phyloP scores from a whole-genome alignment of 2,329 filamentous ascomycete genomes.

The Fusarium scirpi region DNA sequence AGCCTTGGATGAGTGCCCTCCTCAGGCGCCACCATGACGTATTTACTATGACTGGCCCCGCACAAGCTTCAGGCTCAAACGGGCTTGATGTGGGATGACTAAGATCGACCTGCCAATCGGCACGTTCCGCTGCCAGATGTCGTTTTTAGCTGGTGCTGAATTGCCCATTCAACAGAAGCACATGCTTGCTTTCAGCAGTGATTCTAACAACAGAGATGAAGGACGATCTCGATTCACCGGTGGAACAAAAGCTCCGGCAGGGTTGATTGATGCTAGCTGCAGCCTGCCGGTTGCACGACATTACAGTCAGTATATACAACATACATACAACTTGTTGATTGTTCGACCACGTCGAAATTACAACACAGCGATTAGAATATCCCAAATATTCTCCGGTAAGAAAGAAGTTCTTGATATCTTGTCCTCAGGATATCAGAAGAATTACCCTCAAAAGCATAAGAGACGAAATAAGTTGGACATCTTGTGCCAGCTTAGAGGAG shows the following conservation, averaged over 20 bases:
- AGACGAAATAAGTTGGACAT: not conserved
- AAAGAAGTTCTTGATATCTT: not conserved
- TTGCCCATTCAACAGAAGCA: conserved; percentile 16
- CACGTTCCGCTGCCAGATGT: conserved; percentile 23
- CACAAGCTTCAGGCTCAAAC: conserved; percentile 42
- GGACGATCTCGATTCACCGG: conserved; percentile 28
- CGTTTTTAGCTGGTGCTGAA: not conserved
- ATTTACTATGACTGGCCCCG: conserved; percentile 32
- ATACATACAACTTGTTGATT: not conserved
- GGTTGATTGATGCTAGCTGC: not conserved
- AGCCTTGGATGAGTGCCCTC: conserved; percentile 36
- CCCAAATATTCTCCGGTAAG: not conserved
- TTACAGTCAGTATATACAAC: not conserved
- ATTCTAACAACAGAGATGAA: conserved; percentile 6
- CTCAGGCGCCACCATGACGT: conserved; percentile 45
- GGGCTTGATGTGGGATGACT: conserved; percentile 28
- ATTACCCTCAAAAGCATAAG: not conserved
- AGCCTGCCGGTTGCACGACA: not conserved
- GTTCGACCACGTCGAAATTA: not conserved
- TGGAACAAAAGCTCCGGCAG: conserved; percentile 42
- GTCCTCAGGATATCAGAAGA: not conserved
- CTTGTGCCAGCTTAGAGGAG: not conserved
- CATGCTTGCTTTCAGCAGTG: conserved; percentile 24
- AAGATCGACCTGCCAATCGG: conserved; percentile 3
- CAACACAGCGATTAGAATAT: not conserved